Evolutionary conservation across 108 stramenopile species (phyloP).

Genomic region (Epithemia pelagica): DNA sequence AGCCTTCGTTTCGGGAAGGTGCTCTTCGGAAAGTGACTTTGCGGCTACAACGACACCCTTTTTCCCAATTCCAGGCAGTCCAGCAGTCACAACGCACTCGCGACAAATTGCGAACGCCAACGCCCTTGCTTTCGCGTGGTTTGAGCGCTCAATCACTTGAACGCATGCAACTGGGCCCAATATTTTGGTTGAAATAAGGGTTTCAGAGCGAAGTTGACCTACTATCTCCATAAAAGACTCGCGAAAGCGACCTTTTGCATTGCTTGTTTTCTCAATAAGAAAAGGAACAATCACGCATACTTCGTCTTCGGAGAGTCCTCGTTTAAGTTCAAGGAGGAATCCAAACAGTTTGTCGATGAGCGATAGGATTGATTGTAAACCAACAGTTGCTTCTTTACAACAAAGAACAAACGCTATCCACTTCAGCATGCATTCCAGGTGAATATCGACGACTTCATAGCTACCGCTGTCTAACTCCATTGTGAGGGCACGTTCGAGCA

Average conservation of each 20-base stretch:
- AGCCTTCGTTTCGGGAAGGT: conserved; percentile 54
- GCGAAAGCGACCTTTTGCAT: conserved; percentile 50
- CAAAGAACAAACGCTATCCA: conserved; percentile 66
- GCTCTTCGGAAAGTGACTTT: conserved; percentile 65
- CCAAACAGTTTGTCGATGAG: conserved; percentile 37
- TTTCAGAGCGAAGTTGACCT: conserved; percentile 28
- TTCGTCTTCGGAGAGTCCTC: conserved; percentile 60
- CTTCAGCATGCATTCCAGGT: conserved; percentile 70
- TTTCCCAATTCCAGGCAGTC: conserved; percentile 69
- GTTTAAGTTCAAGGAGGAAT: conserved; percentile 26
- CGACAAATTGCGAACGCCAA: conserved; percentile 51
- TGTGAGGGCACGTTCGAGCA: conserved; percentile 46
- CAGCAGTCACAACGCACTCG: conserved; percentile 48
- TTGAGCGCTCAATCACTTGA: conserved; percentile 54
- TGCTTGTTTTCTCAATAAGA: conserved; percentile 71
- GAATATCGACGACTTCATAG: conserved; percentile 25
- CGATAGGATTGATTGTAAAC: conserved; percentile 53
- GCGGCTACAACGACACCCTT: conserved; percentile 50
- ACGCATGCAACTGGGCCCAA: conserved; percentile 69
- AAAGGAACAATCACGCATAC: conserved; percentile 53
- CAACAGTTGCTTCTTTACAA: conserved; percentile 67
- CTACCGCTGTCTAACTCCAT: conserved; percentile 34
- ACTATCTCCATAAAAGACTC: conserved; percentile 52
- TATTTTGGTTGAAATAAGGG: conserved; percentile 35
- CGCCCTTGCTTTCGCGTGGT: conserved; percentile 49